A percentile compares a stretch with the other conserved stretches of the same genome.
Conservation (phyloP, 805 yeast species). For the Tetrapisispora arboricola region DNA sequence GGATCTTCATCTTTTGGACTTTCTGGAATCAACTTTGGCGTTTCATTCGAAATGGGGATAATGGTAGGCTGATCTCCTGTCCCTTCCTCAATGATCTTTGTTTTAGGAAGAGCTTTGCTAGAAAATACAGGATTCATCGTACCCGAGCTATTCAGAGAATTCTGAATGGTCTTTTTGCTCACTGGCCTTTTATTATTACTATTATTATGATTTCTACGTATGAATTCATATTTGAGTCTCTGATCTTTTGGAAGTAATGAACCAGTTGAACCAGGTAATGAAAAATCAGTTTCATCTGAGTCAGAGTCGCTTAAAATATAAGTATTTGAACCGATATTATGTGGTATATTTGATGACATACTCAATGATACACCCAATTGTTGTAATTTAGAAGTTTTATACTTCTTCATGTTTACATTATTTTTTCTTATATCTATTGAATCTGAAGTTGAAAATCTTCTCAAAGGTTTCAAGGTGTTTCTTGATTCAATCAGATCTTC, state of each 20-base stretch:
- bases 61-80: slow-evolving; percentile 60
- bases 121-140: slow-evolving; percentile 49
- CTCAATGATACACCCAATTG: slow-evolving; percentile 69
- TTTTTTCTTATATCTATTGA: slow-evolving; percentile 17
- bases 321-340: slow-evolving; percentile 21
- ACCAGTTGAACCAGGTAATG: slow-evolving; percentile 9
- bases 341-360: slow-evolving; percentile 54
- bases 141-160: slow-evolving; percentile 4
- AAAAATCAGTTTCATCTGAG: slow-evolving; percentile 20
- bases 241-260: slow-evolving; percentile 9
- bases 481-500: slow-evolving; percentile 52
- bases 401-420: slow-evolving; percentile 19
- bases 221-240: slow-evolving; percentile 6
- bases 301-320: slow-evolving; percentile 24
- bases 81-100: slow-evolving; percentile 57
- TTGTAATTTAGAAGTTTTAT: slow-evolving; percentile 52
- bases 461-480: slow-evolving; percentile 21
- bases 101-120: slow-evolving; percentile 61
- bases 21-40: background rate
- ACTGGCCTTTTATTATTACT: background rate
- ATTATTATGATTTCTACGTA: slow-evolving; percentile 4
- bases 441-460: slow-evolving; percentile 26
- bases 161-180: background rate
- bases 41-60: slow-evolving; percentile 35
- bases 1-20: slow-evolving; percentile 10